Percentiles rank a stretch among this genome's conserved stretches.
These are phyloP conservation scores for Dendrocalamus sinicus DNA, from an alignment of 176 grass and related monocot species.

Conservation along the genomic window DNA sequence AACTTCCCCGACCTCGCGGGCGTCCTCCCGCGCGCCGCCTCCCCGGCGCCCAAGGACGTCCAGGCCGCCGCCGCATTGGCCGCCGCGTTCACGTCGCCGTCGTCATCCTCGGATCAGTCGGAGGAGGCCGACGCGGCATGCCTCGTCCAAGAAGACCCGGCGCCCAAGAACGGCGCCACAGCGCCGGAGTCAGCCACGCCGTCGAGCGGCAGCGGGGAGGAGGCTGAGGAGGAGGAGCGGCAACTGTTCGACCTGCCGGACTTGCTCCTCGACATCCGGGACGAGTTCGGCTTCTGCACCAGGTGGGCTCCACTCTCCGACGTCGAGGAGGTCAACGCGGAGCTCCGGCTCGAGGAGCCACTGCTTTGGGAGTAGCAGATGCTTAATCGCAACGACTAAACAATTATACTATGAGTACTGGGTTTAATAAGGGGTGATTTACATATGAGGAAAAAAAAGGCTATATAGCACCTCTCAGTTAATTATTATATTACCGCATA, in stretches of 20 bases:
- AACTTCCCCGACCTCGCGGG: constrained; percentile 87
- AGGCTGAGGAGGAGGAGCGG: constrained; percentile 50
- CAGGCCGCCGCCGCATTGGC: constrained; percentile 87
- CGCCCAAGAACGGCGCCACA: constrained; percentile 2
- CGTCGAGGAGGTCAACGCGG: constrained; percentile 64
- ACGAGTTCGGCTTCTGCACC: constrained; percentile 55
- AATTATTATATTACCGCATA: background rate
- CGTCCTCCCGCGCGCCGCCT: constrained; percentile 70
- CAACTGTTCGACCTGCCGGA: constrained; percentile 87
- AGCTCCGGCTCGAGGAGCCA: constrained; percentile 67
- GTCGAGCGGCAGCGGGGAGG: constrained; percentile 25
- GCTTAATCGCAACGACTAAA: constrained; percentile 40
- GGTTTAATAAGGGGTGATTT: constrained; percentile 45
- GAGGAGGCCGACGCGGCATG: background rate
- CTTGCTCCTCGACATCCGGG: constrained; percentile 66
- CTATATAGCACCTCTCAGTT: constrained; percentile 30
- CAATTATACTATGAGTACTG: constrained; percentile 36
- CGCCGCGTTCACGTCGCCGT: constrained; percentile 44
- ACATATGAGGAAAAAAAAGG: constrained; percentile 12
- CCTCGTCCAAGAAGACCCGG: constrained; percentile 20
- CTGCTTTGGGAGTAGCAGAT: constrained; percentile 75
- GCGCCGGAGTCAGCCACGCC: constrained; percentile 13
- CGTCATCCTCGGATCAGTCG: constrained; percentile 10
- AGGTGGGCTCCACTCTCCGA: constrained; percentile 51
- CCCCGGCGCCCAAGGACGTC: constrained; percentile 79